Base-by-base conservation (phyloP, 2,329 filamentous ascomycete species). In the Alternaria infectoria region DNA sequence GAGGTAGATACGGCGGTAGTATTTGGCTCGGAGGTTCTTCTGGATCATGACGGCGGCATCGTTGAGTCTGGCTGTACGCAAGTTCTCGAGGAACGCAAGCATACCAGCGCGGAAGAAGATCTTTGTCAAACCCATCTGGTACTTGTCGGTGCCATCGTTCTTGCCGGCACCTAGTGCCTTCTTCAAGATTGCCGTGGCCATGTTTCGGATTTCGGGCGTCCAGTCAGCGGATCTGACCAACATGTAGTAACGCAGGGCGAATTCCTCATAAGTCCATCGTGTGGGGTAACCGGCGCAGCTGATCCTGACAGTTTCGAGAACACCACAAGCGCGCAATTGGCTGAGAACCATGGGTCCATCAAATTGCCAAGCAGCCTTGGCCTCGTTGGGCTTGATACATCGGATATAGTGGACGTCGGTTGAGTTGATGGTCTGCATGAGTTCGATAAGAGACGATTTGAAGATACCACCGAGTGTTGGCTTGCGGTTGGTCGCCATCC, bases 61-160 rank as follows among this genome's bases (percentile, higher is more conserved):
- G 78, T 97, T 98, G 77, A 99, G 86, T 62, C 94, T 90, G 69
- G 87, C 93, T 12, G 96, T 97, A 62, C 96, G 90, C 69, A 97
- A 86, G 71, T 97, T 97, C 82, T 99, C 96, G 54, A 99, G 85
- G 83, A 97, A 97, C 7, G 96, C 96, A 73, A 99, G 90, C 96
- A 99, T 99, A 81, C 96, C 96, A 59, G 96, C 96, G 64, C 96
- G 91, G 89, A 99, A 99, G 84, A 99, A 99, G 78, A 99, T 97
- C 84, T 99, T 99, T 56, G 95, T 98, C 69, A 98, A 85, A 83
- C 96, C 96, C 68, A 99, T 88, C 82, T 99, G 96, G 78, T 98
- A 99, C 82, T 97, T 99, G 83, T 98, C 96, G 46, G 86, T 92
- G 70, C 89, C 89, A 65, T 84, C 83, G 44, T 82, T 81, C 71